phyloP scores from a whole-genome alignment of 148 eudicot genomes.

The Fagopyrum tataricum region DNA sequence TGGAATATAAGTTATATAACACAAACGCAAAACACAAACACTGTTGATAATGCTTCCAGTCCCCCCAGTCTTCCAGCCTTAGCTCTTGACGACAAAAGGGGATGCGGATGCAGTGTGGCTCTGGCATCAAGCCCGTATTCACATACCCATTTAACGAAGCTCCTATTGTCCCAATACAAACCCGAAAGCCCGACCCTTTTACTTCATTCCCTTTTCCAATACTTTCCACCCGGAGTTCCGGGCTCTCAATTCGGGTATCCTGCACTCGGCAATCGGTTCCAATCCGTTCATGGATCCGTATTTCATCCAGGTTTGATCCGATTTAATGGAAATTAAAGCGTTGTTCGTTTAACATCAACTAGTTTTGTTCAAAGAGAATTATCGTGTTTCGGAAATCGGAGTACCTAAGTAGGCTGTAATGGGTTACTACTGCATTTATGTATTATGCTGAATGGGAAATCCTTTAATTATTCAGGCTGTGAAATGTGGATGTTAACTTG shows the following conservation, averaged over 20 bases:
- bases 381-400: neutral
- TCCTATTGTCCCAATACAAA: neutral
- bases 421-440: neutral
- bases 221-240: neutral
- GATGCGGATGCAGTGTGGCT: neutral
- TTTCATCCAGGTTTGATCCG: slow-evolving; percentile 8
- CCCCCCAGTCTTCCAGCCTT: neutral
- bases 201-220: neutral
- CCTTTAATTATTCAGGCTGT: neutral
- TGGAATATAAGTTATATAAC: too few relatives aligned
- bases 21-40: too few relatives aligned
- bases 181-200: slow-evolving; percentile 4
- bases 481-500: neutral
- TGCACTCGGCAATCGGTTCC: neutral
- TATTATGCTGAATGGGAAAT: too few relatives aligned
- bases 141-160: neutral
- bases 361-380: neutral
- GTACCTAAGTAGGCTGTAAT: neutral
- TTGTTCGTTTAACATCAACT: neutral
- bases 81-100: neutral
- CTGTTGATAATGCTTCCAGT: too few relatives aligned
- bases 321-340: neutral
- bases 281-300: neutral
- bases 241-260: slow-evolving; percentile 3
- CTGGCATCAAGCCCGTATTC: neutral